These are phyloP conservation scores for Mortierella sp. DNA, from an alignment of 371 early-diverging fungal genomes.

Conservation along the genomic window DNA sequence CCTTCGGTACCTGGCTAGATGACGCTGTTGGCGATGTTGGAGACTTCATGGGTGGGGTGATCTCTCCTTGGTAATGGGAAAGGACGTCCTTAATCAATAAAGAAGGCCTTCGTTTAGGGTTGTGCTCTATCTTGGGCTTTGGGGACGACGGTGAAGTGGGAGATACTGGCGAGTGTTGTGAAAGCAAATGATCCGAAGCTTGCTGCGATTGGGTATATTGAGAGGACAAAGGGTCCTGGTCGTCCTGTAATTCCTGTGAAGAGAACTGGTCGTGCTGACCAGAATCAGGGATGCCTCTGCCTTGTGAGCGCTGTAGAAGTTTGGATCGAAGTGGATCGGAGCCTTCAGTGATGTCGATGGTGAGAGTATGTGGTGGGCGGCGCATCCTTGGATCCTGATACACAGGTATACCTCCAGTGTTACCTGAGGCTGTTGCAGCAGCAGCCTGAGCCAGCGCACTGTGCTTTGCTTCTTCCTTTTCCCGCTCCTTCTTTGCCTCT, in stretches of 20 bases:
- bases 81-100: slow-evolving; percentile 51
- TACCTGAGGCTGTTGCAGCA: neutral
- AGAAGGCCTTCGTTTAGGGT: slow-evolving; percentile 38
- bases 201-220: slow-evolving; percentile 37
- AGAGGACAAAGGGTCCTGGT: neutral
- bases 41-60: slow-evolving; percentile 50
- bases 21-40: slow-evolving; percentile 38
- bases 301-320: neutral
- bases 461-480: slow-evolving; percentile 12
- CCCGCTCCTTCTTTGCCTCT: slow-evolving; percentile 30
- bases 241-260: slow-evolving; percentile 17
- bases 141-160: slow-evolving; percentile 23
- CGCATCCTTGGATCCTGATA: slow-evolving; percentile 21
- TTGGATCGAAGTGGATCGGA: neutral
- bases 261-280: slow-evolving; percentile 16
- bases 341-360: neutral
- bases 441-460: slow-evolving; percentile 6
- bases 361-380: slow-evolving; percentile 6
- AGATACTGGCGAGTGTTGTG: slow-evolving; percentile 27
- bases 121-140: slow-evolving; percentile 1
- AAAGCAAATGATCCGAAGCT: neutral
- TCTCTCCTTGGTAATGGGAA: slow-evolving; percentile 42
- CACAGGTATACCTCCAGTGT: neutral
- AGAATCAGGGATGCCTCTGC: neutral
- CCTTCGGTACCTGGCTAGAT: slow-evolving; percentile 14